Evolutionary conservation across 768 basidiomycete genomes (phyloP), one percentile per base, ranked within the genome.

Genomic region (Podaxis carcinomalis): DNA sequence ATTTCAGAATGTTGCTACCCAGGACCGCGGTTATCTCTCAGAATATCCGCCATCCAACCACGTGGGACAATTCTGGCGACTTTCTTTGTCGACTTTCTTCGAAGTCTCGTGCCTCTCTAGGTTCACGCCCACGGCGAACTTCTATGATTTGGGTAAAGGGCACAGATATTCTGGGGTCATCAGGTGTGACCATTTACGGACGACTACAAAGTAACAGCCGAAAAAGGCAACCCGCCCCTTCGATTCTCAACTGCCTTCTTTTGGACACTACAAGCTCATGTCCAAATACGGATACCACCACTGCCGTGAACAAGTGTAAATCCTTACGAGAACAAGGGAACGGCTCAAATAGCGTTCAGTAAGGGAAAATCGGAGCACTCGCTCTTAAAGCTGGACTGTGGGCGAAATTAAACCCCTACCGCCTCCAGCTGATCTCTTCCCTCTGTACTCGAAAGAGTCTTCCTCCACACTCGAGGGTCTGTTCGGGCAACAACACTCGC

Each of bases 281-380:
- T 62, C 73, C 69, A 62, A 68, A 72, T 67, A 7, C 53, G 63
- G 68, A 40, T 23, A 36, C 40, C 32, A 27, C 51, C 61, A 50
- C 62, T 57, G 64, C 59, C 61, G 68, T 65, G 55, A 42, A 54
- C 39, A 44, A 37, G 53, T 50, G 56, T 36, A 56, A 40, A 49
- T 35, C 51, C 39, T 53, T 7, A 57, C 40, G 51, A 51, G 56
- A 51, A 78, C 73, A 79, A 81, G 73, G 82, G 79, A 69, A 81
- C 69, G 55, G 54, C 77, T 73, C 64, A 77, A 76, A 78, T 70
- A 62, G 74, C 67, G 69, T 72, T 75, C 73, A 75, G 74, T 70
- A 66, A 71, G 64, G 69, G 63, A 65, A 66, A 68, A 65, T 69
- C 65, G 59, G 72, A 67, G 68, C 69, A 64, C 39, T 73, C 63